Conservation (phyloP, 1,139 yeast species). For the Candida sanyaensis region DNA sequence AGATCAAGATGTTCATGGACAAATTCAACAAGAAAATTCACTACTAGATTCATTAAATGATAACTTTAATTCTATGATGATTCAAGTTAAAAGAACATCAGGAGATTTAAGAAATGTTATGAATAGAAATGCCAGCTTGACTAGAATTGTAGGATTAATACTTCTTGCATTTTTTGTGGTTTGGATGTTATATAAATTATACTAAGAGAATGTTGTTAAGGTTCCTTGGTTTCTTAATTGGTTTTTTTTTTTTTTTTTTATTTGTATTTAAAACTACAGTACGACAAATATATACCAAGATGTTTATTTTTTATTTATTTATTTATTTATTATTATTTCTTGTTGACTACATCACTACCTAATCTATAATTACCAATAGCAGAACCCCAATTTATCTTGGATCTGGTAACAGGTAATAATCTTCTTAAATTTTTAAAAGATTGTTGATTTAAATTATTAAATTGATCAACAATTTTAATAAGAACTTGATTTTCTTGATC, state of each 20-base stretch:
- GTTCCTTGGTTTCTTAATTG: too few species aligned
- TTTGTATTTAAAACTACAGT: not conserved
- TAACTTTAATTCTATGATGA: constrained; percentile 61
- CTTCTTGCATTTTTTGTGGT: constrained; percentile 62
- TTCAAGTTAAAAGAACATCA: constrained; percentile 66
- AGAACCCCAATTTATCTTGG: constrained; percentile 93
- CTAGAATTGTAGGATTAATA: constrained; percentile 47
- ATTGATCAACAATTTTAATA: constrained; percentile 58
- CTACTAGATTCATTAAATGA: constrained; percentile 59
- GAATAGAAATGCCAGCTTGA: constrained; percentile 46
- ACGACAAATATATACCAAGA: too few species aligned
- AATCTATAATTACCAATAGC: constrained; percentile 88
- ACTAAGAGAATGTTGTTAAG: constrained; percentile 5
- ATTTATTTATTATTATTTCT: constrained; percentile 12
- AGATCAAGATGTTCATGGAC: constrained; percentile 44
- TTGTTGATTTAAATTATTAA: constrained; percentile 73
- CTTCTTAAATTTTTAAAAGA: constrained; percentile 85
- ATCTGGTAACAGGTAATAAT: constrained; percentile 86
- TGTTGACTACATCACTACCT: constrained; percentile 77
- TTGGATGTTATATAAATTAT: constrained; percentile 63
- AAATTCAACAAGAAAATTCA: constrained; percentile 44
- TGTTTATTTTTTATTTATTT: too few species aligned
- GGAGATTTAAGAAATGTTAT: constrained; percentile 57
- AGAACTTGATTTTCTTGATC: constrained; percentile 65
- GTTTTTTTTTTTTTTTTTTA: not conserved